phyloP scores from a whole-genome alignment of 2,329 filamentous ascomycete genomes.

The Talaromyces sp. region DNA sequence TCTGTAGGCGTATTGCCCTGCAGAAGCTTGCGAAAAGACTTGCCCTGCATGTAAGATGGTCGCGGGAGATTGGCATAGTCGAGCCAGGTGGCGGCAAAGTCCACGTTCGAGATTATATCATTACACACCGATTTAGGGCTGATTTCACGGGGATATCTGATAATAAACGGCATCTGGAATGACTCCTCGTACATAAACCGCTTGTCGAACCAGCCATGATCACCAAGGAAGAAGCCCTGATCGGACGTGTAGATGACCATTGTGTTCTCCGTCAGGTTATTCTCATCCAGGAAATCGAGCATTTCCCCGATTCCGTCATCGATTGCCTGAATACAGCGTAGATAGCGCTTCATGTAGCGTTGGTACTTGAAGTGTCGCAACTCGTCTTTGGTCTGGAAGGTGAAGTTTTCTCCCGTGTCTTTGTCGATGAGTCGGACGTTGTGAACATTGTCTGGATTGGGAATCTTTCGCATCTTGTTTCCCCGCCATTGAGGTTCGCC shows the following conservation, averaged over 20 bases:
- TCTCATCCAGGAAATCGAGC: conserved; percentile 44
- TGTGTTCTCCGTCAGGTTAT: conserved; percentile 42
- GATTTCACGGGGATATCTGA: conserved; percentile 45
- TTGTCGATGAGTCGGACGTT: conserved; percentile 44
- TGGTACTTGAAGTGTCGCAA: conserved; percentile 53
- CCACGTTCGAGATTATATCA: conserved; percentile 52
- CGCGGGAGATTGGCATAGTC: conserved; percentile 40
- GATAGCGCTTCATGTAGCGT: conserved; percentile 53
- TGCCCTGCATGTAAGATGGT: conserved; percentile 51
- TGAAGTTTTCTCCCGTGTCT: conserved; percentile 41
- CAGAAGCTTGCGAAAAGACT: conserved; percentile 40
- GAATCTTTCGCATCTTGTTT: conserved; percentile 40
- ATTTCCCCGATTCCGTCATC: conserved; percentile 51
- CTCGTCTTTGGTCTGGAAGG: conserved; percentile 29
- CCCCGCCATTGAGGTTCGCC: conserved; percentile 30
- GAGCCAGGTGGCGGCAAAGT: conserved; percentile 50
- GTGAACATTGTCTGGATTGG: conserved; percentile 30
- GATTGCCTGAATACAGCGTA: conserved; percentile 49
- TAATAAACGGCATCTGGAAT: conserved; percentile 54
- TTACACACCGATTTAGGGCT: conserved; percentile 35
- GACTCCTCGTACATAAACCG: conserved; percentile 55
- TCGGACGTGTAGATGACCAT: conserved; percentile 53
- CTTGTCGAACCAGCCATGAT: conserved; percentile 56
- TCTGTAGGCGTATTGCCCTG: conserved; percentile 34
- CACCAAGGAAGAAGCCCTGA: conserved; percentile 54